These are phyloP conservation scores for Bathelium albidoporum DNA, from an alignment of 495 filamentous ascomycete genomes.

Conservation along the genomic window DNA sequence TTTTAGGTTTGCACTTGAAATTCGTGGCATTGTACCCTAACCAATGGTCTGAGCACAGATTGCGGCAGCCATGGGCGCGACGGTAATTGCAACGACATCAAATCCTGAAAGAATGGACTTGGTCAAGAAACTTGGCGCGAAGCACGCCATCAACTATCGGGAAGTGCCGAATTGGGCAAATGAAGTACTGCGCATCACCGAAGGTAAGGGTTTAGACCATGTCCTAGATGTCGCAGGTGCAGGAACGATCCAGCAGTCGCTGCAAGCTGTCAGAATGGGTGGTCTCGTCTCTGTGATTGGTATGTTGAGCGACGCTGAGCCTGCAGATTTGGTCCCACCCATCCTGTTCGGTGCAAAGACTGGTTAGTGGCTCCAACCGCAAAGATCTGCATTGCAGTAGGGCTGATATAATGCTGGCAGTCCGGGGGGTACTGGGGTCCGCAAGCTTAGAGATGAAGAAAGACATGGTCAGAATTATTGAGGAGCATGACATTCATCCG, in stretches of 20 bases:
- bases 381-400: slow-evolving; percentile 31
- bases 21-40: background rate
- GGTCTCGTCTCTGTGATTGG: slow-evolving; percentile 11
- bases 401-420: slow-evolving; percentile 6
- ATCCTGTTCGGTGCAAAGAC: slow-evolving; percentile 13
- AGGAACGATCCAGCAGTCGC: slow-evolving; percentile 32
- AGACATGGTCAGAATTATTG: slow-evolving; percentile 28
- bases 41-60: slow-evolving; percentile 5
- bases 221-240: slow-evolving; percentile 44
- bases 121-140: slow-evolving; percentile 36
- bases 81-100: slow-evolving; percentile 42
- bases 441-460: slow-evolving; percentile 12
- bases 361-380: slow-evolving; percentile 21
- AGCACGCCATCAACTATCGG: slow-evolving; percentile 38
- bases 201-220: slow-evolving; percentile 33
- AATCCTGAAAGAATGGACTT: slow-evolving; percentile 35
- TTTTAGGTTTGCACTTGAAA: background rate
- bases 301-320: slow-evolving; percentile 6
- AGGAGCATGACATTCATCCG: slow-evolving; percentile 23
- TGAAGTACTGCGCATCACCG: slow-evolving; percentile 31
- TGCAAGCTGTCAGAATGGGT: slow-evolving; percentile 11
- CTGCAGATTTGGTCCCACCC: slow-evolving; percentile 11
- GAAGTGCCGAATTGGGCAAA: slow-evolving; percentile 35
- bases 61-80: slow-evolving; percentile 20
- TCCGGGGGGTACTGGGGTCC: slow-evolving; percentile 12